A percentile compares a stretch with the other conserved stretches of the same genome.
These are phyloP conservation scores for Lenzites betulinus DNA, from an alignment of 768 basidiomycete genomes.

Conservation along the genomic window DNA sequence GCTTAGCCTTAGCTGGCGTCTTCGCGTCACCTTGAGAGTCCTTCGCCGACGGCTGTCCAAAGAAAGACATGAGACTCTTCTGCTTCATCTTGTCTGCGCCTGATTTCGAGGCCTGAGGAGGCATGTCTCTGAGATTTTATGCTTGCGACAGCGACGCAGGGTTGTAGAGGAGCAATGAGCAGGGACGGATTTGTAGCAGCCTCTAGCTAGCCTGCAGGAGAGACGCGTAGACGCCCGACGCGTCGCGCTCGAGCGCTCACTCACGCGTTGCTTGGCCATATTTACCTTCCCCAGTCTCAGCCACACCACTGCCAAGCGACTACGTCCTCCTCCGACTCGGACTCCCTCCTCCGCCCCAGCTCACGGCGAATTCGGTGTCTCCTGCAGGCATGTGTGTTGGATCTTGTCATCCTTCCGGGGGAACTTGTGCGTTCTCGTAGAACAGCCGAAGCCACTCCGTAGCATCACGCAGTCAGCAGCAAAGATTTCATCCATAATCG, in stretches of 20 bases:
- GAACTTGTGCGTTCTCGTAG: too few relatives aligned
- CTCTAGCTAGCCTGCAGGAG: too few relatives aligned
- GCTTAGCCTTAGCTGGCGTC: not conserved
- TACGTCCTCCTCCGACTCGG: too few relatives aligned
- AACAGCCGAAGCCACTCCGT: too few relatives aligned
- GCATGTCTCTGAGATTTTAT: not conserved
- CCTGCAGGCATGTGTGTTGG: too few relatives aligned
- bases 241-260: conserved; percentile 7
- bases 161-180: not conserved
- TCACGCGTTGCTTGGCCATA: conserved; percentile 16
- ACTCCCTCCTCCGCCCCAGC: too few relatives aligned
- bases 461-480: too few relatives aligned
- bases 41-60: conserved; percentile 36
- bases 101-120: not conserved
- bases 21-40: conserved; percentile 8
- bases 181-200: not conserved
- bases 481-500: too few relatives aligned
- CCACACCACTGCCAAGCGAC: too few relatives aligned
- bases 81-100: conserved; percentile 51
- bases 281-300: conserved; percentile 7
- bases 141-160: not conserved
- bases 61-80: conserved; percentile 74
- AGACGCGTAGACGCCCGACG: conserved; percentile 6
- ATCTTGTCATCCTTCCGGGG: too few relatives aligned
- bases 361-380: too few relatives aligned